Conservation (phyloP, 257 asterid species). For the Sherardia arvensis region DNA sequence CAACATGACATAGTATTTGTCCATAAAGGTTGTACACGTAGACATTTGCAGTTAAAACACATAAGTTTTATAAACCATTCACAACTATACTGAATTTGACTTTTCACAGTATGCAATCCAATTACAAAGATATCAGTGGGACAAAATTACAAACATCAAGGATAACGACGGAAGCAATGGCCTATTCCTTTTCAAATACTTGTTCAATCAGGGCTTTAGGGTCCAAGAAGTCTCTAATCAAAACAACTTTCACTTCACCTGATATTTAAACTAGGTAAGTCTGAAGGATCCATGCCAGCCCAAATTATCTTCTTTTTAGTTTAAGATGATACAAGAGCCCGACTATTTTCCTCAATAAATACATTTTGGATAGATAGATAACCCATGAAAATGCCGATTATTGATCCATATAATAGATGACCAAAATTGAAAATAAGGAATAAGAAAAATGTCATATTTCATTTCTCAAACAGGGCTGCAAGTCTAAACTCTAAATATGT, state of each 20-base stretch:
- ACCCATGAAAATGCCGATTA: not conserved
- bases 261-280: not conserved
- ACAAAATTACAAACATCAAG: not conserved
- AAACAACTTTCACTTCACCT: not conserved
- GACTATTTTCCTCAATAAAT: not conserved
- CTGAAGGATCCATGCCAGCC: not conserved
- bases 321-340: not conserved
- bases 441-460: not conserved
- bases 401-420: not conserved
- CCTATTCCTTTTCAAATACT: not conserved
- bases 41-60: too few species aligned
- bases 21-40: not conserved
- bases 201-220: not conserved
- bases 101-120: not conserved
- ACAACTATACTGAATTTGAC: not conserved
- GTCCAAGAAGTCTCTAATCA: not conserved
- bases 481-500: not conserved
- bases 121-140: not conserved
- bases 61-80: not conserved
- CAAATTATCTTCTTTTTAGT: not conserved
- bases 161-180: not conserved
- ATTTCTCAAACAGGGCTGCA: not conserved
- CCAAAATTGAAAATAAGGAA: not conserved
- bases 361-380: not conserved
- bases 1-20: not conserved